These are phyloP conservation scores for Alternaria brassicae DNA, from an alignment of 2,329 filamentous ascomycete species.

Conservation along the genomic window DNA sequence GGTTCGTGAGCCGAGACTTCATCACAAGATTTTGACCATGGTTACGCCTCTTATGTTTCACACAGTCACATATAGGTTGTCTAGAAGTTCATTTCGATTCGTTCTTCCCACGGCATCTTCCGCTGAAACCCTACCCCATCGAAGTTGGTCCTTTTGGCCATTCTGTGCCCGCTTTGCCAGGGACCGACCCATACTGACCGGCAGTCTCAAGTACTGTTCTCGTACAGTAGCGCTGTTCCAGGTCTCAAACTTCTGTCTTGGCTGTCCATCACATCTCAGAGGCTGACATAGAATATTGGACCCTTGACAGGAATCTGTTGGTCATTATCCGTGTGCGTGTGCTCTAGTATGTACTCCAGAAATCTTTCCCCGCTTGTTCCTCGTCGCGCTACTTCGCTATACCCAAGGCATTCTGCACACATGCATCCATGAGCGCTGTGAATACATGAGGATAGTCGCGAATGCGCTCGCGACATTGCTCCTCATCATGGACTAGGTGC, in stretches of 20 bases:
- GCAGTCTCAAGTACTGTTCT: constrained; percentile 19
- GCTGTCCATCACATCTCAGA: neutral
- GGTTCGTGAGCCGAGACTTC: constrained; percentile 20
- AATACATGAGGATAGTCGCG: constrained; percentile 5
- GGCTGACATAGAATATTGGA: neutral
- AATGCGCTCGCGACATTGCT: constrained; percentile 13
- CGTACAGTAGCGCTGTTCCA: constrained; percentile 11
- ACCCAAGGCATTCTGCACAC: neutral
- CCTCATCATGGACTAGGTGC: neutral
- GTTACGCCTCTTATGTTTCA: constrained; percentile 16
- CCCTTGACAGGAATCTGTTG: neutral
- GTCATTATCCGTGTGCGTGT: neutral
- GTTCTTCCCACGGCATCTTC: neutral
- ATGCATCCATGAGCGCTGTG: neutral
- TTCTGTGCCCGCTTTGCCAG: neutral
- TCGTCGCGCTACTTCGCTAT: neutral
- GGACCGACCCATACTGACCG: constrained; percentile 14
- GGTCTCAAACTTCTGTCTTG: constrained; percentile 5
- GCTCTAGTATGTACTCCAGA: neutral
- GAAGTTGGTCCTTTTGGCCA: neutral
- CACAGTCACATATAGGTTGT: constrained; percentile 2
- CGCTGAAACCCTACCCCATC: neutral
- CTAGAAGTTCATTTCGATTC: neutral
- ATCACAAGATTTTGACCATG: constrained; percentile 3
- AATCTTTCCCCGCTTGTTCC: neutral